Evolutionary conservation across 2,329 filamentous ascomycete genomes (phyloP).

Genomic region (Thielaviopsis ethacetica): DNA sequence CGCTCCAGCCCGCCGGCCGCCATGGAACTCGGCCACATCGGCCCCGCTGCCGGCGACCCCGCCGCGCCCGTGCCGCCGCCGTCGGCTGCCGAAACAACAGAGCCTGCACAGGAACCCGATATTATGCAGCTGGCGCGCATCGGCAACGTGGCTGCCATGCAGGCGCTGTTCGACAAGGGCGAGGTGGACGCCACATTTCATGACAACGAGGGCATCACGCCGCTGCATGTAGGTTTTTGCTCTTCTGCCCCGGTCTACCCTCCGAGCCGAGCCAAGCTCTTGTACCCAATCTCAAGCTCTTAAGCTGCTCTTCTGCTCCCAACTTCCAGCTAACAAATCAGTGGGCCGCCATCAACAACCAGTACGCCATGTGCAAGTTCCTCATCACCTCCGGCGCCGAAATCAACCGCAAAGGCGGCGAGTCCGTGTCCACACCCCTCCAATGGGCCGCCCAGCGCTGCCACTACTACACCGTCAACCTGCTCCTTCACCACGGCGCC

Average conservation of each 20-base stretch:
- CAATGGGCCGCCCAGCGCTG: constrained; percentile 96
- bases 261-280: too few species aligned
- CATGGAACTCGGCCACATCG: constrained; percentile 37
- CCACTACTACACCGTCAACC: constrained; percentile 90
- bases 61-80: constrained; percentile 17
- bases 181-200: constrained; percentile 68
- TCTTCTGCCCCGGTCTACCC: too few species aligned
- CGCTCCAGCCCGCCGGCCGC: constrained; percentile 20
- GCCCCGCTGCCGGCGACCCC: constrained; percentile 20
- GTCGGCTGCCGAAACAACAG: constrained; percentile 9
- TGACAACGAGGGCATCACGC: constrained; percentile 88
- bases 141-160: constrained; percentile 73
- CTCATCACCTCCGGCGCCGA: constrained; percentile 72
- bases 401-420: constrained; percentile 88
- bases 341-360: constrained; percentile 99
- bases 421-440: constrained; percentile 81
- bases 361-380: constrained; percentile 93
- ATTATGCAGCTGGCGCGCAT: constrained; percentile 90
- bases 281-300: too few species aligned
- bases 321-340: constrained; percentile 29
- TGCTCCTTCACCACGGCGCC: constrained; percentile 79
- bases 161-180: constrained; percentile 72
- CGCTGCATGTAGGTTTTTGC: constrained; percentile 58
- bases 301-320: too few species aligned
- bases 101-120: constrained; percentile 43